phyloP scores from a whole-genome alignment of 2,329 filamentous ascomycete genomes.

The Arachnomyces sp. region DNA sequence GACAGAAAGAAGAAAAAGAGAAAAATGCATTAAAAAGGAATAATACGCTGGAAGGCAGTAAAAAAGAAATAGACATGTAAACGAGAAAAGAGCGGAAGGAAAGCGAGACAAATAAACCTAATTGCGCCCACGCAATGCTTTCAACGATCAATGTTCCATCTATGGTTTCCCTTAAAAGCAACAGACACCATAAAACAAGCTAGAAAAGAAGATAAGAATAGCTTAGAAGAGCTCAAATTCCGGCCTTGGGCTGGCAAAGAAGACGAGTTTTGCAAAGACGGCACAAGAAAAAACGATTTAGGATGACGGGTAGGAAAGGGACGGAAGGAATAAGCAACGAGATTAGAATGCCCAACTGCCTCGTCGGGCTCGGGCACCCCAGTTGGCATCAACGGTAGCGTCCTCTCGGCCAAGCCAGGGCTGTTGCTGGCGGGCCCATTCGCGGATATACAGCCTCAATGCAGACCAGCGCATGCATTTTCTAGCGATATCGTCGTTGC shows the following conservation, averaged over 20 bases:
- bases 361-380: constrained; percentile 58
- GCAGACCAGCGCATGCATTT: constrained; percentile 73
- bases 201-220: neutral
- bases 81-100: neutral
- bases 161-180: no score
- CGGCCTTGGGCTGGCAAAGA: no score
- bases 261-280: no score
- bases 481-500: constrained; percentile 41
- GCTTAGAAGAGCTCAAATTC: no score
- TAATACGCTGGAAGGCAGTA: neutral
- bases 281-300: no score
- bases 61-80: constrained; percentile 1
- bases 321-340: no score
- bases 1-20: no score
- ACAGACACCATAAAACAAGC: neutral
- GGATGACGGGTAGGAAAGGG: no score
- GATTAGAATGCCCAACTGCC: constrained; percentile 79
- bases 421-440: constrained; percentile 77
- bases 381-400: constrained; percentile 47
- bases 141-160: no score
- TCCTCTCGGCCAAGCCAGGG: constrained; percentile 57
- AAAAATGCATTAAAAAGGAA: no score
- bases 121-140: no score
- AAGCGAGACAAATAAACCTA: neutral
- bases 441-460: constrained; percentile 69